Conservation (phyloP, 768 basidiomycete species). For the Cystobasidium tubakii region DNA sequence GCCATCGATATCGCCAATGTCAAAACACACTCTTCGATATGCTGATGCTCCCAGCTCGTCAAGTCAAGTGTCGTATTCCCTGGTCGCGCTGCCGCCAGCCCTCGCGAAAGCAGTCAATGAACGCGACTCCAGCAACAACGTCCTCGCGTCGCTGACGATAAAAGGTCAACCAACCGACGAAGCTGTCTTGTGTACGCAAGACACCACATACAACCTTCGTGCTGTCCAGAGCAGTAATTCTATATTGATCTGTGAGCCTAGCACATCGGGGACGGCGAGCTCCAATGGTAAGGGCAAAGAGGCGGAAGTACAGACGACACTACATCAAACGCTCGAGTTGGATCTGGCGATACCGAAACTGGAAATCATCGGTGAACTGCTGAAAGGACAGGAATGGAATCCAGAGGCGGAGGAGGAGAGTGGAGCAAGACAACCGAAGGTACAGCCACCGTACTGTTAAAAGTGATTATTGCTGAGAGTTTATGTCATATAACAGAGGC, state of each 20-base stretch:
- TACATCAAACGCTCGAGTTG: constrained; percentile 78
- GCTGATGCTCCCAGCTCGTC: background rate
- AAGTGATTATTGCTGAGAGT: too few relatives aligned
- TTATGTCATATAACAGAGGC: background rate
- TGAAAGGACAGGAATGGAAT: constrained; percentile 68
- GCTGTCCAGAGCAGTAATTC: constrained; percentile 87
- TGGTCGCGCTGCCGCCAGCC: constrained; percentile 34
- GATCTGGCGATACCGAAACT: constrained; percentile 69
- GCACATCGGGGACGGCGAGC: constrained; percentile 2
- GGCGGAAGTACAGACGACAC: constrained; percentile 69
- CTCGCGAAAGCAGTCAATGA: constrained; percentile 15
- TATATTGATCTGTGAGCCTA: constrained; percentile 60
- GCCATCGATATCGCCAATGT: background rate
- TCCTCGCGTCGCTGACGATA: constrained; percentile 53
- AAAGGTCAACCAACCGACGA: constrained; percentile 77
- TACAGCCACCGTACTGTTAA: too few relatives aligned
- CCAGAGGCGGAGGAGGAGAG: constrained; percentile 49
- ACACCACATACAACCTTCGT: constrained; percentile 73
- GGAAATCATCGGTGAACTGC: constrained; percentile 59
- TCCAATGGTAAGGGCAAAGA: constrained; percentile 37
- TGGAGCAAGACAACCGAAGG: constrained; percentile 23
- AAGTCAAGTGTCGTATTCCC: constrained; percentile 33
- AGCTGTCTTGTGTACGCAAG: constrained; percentile 77
- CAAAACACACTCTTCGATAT: constrained; percentile 3
- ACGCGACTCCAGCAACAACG: background rate